Base-by-base conservation (phyloP, 805 yeast genomes). In the Nakazawaea laoshanensis region DNA sequence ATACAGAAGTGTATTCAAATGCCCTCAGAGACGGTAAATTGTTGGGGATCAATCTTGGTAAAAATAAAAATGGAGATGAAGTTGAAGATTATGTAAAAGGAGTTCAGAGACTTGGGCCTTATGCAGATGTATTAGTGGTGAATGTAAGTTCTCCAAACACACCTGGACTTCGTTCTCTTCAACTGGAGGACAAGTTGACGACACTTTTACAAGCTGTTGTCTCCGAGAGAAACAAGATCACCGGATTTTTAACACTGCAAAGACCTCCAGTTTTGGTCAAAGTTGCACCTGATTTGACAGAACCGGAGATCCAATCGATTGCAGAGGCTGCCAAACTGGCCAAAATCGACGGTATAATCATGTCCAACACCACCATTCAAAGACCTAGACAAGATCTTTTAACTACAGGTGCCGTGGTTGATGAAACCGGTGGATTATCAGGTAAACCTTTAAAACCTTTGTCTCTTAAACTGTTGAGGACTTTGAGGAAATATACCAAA, bases 81-180 rank as follows among this genome's bases (percentile, higher is more conserved):
- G 73, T 86, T 36, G 63, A 77, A 37, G 97, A 89, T 55, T 89
- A 86, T 49, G 74, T 83, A 30, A 64, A 70, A 43, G 97, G 97
- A 40, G 95, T 89, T 17, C 74, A 74, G 38, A 67, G 77, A 35
- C 74, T 89, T 44, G 95, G 94, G 9, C 74, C 77, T 9, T 75
- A 65, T 45, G 95, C 97, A 4, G 97, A 89, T 57, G 87, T 84
- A 6, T 63, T 89, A 40, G 89, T 89, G 13, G 73, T 89, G 42
- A 89, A 89, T 49, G 95, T 89, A 10, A 86, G 96, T 1, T 82
- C 94, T 30, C 97, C 97, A 33, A 89, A 89, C 52, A 89, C 97
- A 1, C 97, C 97, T 4, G 96, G 96, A 2, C 67, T 89, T 44
- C 73, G 97, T 49, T 84, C 77, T 45, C 67, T 89, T 44, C 97